Conservation (phyloP, 2,329 filamentous ascomycete species). For the Elsinoe australis region DNA sequence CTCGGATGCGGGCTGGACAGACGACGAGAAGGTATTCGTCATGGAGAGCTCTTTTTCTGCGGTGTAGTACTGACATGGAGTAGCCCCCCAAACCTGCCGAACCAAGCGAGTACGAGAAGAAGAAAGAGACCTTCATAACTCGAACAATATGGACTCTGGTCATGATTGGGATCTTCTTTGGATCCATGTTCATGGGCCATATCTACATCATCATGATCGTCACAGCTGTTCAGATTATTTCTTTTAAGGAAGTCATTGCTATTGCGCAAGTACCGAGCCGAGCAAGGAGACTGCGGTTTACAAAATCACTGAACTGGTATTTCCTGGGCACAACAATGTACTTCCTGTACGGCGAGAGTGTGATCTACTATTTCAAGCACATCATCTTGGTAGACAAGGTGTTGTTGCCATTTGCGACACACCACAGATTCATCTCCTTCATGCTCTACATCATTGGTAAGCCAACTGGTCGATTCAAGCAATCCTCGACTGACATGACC, state of each 20-base stretch:
- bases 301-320: constrained; percentile 97
- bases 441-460: constrained; percentile 93
- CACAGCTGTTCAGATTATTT: constrained; percentile 89
- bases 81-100: constrained; percentile 25
- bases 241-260: constrained; percentile 98
- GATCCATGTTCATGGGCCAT: constrained; percentile 87
- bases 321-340: constrained; percentile 99
- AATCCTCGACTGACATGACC: neutral
- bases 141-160: constrained; percentile 96
- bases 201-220: constrained; percentile 94
- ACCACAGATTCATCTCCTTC: constrained; percentile 98
- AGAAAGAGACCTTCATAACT: constrained; percentile 95
- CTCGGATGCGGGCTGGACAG: constrained; percentile 20
- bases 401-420: constrained; percentile 83
- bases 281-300: constrained; percentile 83
- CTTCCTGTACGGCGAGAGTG: constrained; percentile 95
- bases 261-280: constrained; percentile 91
- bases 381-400: constrained; percentile 92
- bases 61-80: neutral
- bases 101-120: constrained; percentile 84
- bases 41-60: neutral
- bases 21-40: constrained; percentile 20
- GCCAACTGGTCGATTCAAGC: constrained; percentile 29
- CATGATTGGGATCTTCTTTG: constrained; percentile 93
- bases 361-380: constrained; percentile 99